Evolutionary conservation across 176 grass and related monocot genomes (phyloP), one percentile per base, ranked within the genome.

Genomic region (Triticum urartu): DNA sequence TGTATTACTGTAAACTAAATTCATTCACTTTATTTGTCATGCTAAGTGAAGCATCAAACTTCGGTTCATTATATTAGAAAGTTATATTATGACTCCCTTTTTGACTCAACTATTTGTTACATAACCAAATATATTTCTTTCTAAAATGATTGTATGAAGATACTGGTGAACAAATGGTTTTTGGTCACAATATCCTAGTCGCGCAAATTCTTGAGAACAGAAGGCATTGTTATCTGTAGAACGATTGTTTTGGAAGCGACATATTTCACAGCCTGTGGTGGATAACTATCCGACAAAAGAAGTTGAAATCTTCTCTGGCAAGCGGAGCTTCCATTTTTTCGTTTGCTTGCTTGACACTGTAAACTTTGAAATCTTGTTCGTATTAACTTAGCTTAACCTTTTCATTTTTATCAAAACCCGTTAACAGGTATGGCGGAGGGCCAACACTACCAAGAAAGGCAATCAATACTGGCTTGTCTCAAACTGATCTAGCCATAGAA

Each of bases 401-500:
- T 59, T 92, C 32, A 43, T 85, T 83, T 76, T 39, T 68, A 9
- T 59, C 11, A 81, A 71, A 88, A 84, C 78, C 64, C 3, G 11
- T 85, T 77, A 83, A 77, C 82, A 99, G 97, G 97, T 99, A 99
- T 62, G 94, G 97, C 75, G 97, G 97, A 71, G 97, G 97, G 17
- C 97, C 97, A 67, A 83, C 82, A 82, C 83, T 99, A 84, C 94
- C 92, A 83, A 91, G 97, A 90, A 99, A 91, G 81, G 94, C 97
- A 79, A 99, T 99, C 82, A 93, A 99, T 26, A 94, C 84, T 88
- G 97, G 97, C 64, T 88, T 99, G 39, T 99, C 97, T 90, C 94
- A 96, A 90, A 90, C 84, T 83, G 97, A 99, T 90, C 89, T 99
- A 83, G 89, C 94, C 36, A 96, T 99, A 85, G 97, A 99, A 99